Conservation (phyloP, 2,329 filamentous ascomycete genomes). For the Juglanconis oblonga region DNA sequence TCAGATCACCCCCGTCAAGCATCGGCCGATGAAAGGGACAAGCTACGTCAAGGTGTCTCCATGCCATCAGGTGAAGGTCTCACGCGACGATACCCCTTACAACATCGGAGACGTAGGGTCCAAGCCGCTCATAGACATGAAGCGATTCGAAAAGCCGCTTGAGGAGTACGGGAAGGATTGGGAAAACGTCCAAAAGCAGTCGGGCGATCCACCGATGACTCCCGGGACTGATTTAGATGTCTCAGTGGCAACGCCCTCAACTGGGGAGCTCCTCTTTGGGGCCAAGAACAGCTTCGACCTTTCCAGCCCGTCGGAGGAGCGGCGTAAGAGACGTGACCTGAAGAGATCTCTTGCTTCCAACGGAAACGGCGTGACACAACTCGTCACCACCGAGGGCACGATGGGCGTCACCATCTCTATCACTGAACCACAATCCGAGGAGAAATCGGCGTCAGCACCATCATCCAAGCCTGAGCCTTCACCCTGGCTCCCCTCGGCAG, state of each 20-base stretch:
- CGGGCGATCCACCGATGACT: neutral
- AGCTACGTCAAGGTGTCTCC: constrained; percentile 28
- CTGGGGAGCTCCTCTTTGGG: neutral
- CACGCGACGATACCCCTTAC: constrained; percentile 52
- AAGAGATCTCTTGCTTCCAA: neutral
- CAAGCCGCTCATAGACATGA: constrained; percentile 63
- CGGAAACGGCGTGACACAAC: neutral
- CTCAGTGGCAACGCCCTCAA: neutral
- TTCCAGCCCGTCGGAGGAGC: neutral
- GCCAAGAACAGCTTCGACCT: neutral
- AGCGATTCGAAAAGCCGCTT: constrained; percentile 52
- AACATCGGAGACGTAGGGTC: constrained; percentile 60
- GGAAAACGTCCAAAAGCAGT: constrained; percentile 23
- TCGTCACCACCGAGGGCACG: neutral
- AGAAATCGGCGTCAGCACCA: constrained; percentile 25
- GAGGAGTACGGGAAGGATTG: constrained; percentile 49
- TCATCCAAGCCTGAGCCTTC: constrained; percentile 19
- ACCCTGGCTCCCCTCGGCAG: constrained; percentile 38
- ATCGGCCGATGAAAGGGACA: constrained; percentile 28
- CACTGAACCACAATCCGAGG: constrained; percentile 22
- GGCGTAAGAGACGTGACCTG: neutral
- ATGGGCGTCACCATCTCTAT: constrained; percentile 8
- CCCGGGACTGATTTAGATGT: neutral
- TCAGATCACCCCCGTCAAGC: constrained; percentile 27
- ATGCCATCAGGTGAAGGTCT: constrained; percentile 36